These are phyloP conservation scores for Jasminum sambac DNA, from an alignment of 257 asterid genomes.

Conservation along the genomic window DNA sequence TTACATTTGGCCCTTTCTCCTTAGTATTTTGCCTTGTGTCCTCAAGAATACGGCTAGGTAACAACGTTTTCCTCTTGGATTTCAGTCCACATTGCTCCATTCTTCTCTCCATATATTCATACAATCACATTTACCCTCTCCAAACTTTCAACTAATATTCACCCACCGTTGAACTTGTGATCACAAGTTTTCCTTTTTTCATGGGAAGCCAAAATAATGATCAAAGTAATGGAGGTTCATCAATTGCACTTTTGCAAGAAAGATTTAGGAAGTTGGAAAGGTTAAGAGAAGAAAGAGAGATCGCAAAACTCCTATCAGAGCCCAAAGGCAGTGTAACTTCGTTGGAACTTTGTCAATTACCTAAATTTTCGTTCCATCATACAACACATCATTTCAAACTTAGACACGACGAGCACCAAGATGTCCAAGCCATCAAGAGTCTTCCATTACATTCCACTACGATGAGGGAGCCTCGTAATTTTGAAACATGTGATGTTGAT, in stretches of 20 bases:
- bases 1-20: not conserved
- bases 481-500: constrained; percentile 31
- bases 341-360: not conserved
- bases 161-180: not conserved
- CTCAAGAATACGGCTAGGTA: not conserved
- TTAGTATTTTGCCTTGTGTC: not conserved
- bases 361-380: not conserved
- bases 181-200: not conserved
- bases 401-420: constrained; percentile 13
- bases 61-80: constrained; percentile 20
- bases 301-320: constrained; percentile 9
- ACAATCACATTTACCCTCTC: constrained; percentile 1
- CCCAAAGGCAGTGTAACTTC: constrained; percentile 7
- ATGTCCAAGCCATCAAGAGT: not conserved
- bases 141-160: constrained; percentile 9
- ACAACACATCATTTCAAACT: constrained; percentile 23
- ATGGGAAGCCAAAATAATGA: constrained; percentile 30
- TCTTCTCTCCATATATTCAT: constrained; percentile 1
- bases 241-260: constrained; percentile 37
- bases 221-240: constrained; percentile 27
- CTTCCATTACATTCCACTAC: constrained; percentile 6
- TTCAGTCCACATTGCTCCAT: constrained; percentile 5
- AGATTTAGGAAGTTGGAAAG: constrained; percentile 36
- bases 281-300: constrained; percentile 24
- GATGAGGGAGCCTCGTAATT: not conserved